Conservation (phyloP, 352 stramenopile genomes). For the Thalassiosira oceanica region DNA sequence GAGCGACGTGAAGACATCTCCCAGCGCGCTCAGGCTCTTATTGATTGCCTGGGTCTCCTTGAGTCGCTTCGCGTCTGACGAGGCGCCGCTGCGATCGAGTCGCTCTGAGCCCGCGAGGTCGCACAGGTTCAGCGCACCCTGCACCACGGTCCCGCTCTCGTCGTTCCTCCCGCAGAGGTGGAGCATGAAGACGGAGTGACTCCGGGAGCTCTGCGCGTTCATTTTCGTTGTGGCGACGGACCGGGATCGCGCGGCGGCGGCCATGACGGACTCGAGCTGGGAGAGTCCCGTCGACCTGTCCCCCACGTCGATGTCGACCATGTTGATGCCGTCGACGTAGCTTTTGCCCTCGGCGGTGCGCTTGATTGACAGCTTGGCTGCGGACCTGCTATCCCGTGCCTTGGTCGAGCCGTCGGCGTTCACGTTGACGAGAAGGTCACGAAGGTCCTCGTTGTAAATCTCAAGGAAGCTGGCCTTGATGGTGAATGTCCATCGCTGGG, state of each 20-base stretch:
- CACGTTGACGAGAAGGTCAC: conserved; percentile 90
- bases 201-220: conserved; percentile 97
- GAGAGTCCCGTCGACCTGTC: conserved; percentile 57
- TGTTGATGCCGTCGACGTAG: conserved; percentile 86
- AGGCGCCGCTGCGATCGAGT: conserved; percentile 87
- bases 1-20: conserved; percentile 98
- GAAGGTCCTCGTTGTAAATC: conserved; percentile 99
- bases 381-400: conserved; percentile 7
- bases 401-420: conserved; percentile 28
- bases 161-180: conserved; percentile 87
- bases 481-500: conserved; percentile 91
- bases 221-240: conserved; percentile 94
- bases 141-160: conserved; percentile 87
- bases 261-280: conserved; percentile 82
- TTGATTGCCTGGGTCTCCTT: conserved; percentile 99
- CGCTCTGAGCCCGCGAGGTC: conserved; percentile 93
- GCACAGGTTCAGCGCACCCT: conserved; percentile 91
- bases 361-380: conserved; percentile 84
- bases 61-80: conserved; percentile 86
- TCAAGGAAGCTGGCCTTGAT: conserved; percentile 98
- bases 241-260: conserved; percentile 87
- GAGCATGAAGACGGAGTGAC: conserved; percentile 97
- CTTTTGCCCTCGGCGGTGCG: conserved; percentile 77
- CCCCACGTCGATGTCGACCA: conserved; percentile 77
- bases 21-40: conserved; percentile 97